phyloP scores from a whole-genome alignment of 2,329 filamentous ascomycete species.

The Exophiala sp. region DNA sequence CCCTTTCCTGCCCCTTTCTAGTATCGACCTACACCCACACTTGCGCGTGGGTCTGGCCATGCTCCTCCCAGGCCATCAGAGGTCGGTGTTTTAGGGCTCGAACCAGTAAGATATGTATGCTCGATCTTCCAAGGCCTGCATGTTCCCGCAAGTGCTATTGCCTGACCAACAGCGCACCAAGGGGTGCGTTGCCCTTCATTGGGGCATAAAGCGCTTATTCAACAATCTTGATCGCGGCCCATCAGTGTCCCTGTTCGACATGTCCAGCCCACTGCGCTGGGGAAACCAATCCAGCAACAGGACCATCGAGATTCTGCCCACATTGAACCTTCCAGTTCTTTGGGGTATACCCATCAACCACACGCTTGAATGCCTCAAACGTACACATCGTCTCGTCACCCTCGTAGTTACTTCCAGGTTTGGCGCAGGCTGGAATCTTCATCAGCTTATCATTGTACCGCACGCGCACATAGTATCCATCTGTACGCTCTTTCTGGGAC shows the following conservation, averaged over 20 bases:
- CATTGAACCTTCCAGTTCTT: conserved; percentile 70
- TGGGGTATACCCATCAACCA: conserved; percentile 88
- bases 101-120: too few relatives aligned
- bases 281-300: conserved; percentile 11
- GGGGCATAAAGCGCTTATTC: too few relatives aligned
- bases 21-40: too few relatives aligned
- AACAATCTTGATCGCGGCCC: too few relatives aligned
- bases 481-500: conserved; percentile 57
- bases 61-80: too few relatives aligned
- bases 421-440: conserved; percentile 74
- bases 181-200: too few relatives aligned
- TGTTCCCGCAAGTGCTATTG: too few relatives aligned
- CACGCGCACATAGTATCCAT: conserved; percentile 81
- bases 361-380: conserved; percentile 82
- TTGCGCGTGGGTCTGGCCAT: too few relatives aligned
- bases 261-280: conserved; percentile 19
- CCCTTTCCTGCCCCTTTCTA: too few relatives aligned
- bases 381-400: conserved; percentile 91
- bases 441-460: conserved; percentile 87
- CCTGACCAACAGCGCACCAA: too few relatives aligned
- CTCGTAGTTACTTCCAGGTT: conserved; percentile 74
- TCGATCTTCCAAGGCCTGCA: too few relatives aligned
- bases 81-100: too few relatives aligned
- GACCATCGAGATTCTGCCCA: conserved; percentile 50
- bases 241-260: conserved; percentile 15